phyloP scores from a whole-genome alignment of 2,329 filamentous ascomycete species.

The Sarocladiaceae sp. region DNA sequence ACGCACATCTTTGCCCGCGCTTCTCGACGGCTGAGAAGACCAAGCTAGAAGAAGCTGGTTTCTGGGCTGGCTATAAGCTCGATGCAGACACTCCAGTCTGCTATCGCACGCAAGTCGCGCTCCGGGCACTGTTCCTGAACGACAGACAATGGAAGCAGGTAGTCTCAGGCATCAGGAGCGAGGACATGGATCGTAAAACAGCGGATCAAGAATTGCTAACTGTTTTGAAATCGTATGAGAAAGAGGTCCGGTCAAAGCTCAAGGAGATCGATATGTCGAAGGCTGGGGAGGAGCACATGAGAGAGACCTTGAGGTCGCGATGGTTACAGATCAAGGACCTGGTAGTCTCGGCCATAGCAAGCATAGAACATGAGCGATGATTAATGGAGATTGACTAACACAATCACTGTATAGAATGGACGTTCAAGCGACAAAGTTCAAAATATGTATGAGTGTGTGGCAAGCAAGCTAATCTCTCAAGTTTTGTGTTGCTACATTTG shows the following conservation, averaged over 20 bases:
- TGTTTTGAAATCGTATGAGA: constrained; percentile 33
- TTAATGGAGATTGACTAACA: too few species aligned
- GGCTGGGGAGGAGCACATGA: constrained; percentile 23
- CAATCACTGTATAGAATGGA: background rate
- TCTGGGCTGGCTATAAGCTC: constrained; percentile 47
- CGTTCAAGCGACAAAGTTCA: background rate
- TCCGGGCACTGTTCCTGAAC: constrained; percentile 34
- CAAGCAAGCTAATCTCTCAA: background rate
- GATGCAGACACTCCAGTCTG: constrained; percentile 44
- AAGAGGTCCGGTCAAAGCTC: constrained; percentile 37
- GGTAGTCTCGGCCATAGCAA: constrained; percentile 15
- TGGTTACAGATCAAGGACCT: constrained; percentile 23
- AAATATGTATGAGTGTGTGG: background rate
- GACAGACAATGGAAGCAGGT: constrained; percentile 36
- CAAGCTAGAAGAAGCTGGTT: constrained; percentile 40
- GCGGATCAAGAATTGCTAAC: constrained; percentile 32
- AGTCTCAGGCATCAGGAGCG: constrained; percentile 42
- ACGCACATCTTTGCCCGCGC: constrained; percentile 40
- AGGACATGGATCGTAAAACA: constrained; percentile 37
- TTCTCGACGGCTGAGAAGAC: constrained; percentile 29
- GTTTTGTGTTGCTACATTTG: background rate
- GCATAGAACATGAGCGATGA: constrained; percentile 13
- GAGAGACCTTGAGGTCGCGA: constrained; percentile 15
- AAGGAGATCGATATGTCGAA: constrained; percentile 23
- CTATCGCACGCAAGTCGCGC: constrained; percentile 51